Evolutionary conservation across 139 green algal genomes (phyloP), one percentile per base, ranked within the genome.

Genomic region (Chlamydomonas incerta): DNA sequence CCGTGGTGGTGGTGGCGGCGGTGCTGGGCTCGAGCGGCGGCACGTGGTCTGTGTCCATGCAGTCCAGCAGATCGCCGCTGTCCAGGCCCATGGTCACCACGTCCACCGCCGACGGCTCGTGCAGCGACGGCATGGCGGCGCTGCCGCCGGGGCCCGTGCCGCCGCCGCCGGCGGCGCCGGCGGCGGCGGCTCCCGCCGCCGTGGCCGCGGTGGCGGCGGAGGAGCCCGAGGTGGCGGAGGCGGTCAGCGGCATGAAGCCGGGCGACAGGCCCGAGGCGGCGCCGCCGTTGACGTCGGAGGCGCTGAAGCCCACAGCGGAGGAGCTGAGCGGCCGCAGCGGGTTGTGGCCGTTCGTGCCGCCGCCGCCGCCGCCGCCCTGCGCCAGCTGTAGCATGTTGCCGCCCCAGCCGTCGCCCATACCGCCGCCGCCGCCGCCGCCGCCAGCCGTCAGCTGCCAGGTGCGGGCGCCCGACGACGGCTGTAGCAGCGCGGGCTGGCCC

Each of bases 1-100:
- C 41, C 41, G 41, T 50, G 8, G 41, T 8, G 41, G 41, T 50
- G 41, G 41, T 8, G 41, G 41, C 8, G 41, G 41, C 8, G 41
- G 41, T 50, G 41, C 41, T 50, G 41, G 41, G 5, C 41, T 50
- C 41, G 6, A 8, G 41, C 41, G 41, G 55, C n/a, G n/a, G n/a
- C n/a, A n/a, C n/a, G n/a, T n/a, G n/a, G 41, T 50, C 41, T 5
- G 41, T 50, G 41, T 50, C 63, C 55, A 82, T 72, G 60, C 58
- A 82, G n/a, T 75, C 79, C 21, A 75, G 31, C 47, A 85, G 66
- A 8, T 74, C 47, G 2, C 66, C 79, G 5, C 20, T 41, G 50
- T 85, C 79, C 47, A 85, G 66, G 0, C 79, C 79, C 79, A 85
- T 85, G 37, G 79, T 85, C 47, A 85, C 79, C 65, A 85, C 79